A percentile compares a stretch with the other conserved stretches of the same genome.
Evolutionary conservation across 2,329 filamentous ascomycete genomes (phyloP).

Genomic region (Alternaria sp.): DNA sequence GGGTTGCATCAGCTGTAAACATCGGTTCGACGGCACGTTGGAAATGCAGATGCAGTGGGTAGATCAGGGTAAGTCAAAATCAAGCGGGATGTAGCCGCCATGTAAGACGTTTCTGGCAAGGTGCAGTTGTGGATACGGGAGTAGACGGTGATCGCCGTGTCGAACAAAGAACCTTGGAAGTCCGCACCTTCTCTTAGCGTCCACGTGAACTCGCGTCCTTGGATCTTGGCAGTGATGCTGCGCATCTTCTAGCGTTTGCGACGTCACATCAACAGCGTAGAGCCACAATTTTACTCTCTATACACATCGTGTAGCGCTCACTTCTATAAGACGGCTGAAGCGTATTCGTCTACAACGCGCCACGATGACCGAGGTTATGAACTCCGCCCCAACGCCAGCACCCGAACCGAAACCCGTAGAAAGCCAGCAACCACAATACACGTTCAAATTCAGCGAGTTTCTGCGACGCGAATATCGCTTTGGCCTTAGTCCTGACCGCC

Average conservation of each 20-base stretch:
- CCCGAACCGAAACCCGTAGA: constrained; percentile 43
- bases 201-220: constrained; percentile 15
- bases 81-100: constrained; percentile 4
- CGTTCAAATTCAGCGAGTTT: constrained; percentile 87
- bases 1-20: constrained; percentile 6
- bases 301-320: background rate
- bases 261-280: background rate
- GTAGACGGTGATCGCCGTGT: background rate
- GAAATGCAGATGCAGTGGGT: constrained; percentile 8
- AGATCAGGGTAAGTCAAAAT: background rate
- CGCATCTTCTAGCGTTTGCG: background rate
- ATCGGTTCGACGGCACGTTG: constrained; percentile 23
- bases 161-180: background rate
- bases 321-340: background rate
- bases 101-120: constrained; percentile 10
- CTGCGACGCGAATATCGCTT: constrained; percentile 84
- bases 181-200: constrained; percentile 1
- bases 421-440: constrained; percentile 58
- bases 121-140: constrained; percentile 15
- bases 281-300: background rate
- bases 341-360: background rate
- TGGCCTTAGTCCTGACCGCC: constrained; percentile 73
- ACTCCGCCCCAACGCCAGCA: constrained; percentile 22
- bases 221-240: background rate
- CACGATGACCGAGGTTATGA: constrained; percentile 45